Conservation (phyloP, 306 rosid species). For the Luffa aegyptiaca region DNA sequence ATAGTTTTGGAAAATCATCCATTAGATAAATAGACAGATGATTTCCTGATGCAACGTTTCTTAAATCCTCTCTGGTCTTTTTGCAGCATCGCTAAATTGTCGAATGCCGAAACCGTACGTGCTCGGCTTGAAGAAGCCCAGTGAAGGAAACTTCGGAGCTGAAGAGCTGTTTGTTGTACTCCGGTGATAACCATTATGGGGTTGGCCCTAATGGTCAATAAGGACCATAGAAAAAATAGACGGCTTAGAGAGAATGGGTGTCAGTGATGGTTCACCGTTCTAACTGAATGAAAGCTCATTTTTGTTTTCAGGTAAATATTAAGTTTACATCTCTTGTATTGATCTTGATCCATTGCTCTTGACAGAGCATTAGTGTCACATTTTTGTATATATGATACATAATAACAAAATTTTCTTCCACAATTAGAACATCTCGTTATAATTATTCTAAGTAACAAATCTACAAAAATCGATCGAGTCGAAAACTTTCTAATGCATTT, state of each 20-base stretch:
- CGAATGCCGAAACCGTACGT: conserved; percentile 27
- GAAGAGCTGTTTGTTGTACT: not conserved
- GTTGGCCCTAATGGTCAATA: too few relatives aligned
- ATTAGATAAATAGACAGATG: not conserved
- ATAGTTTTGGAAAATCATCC: not conserved
- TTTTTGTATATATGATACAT: not conserved
- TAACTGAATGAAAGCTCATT: not conserved
- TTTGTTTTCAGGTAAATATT: not conserved
- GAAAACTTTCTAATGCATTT: not conserved
- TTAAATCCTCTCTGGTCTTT: not conserved
- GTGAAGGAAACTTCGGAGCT: conserved; percentile 7
- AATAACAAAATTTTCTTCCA: not conserved
- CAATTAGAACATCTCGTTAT: not conserved
- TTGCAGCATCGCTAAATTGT: conserved; percentile 44
- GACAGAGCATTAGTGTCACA: not conserved
- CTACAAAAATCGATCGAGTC: not conserved
- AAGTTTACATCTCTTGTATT: not conserved
- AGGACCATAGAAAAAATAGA: too few relatives aligned
- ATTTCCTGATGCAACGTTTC: not conserved
- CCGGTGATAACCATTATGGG: too few relatives aligned
- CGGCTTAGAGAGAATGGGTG: too few relatives aligned
- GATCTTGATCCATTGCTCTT: not conserved
- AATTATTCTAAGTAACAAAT: not conserved
- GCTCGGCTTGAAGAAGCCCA: conserved; percentile 55
- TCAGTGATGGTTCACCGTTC: not conserved